Conservation (phyloP, 208 protist genomes). For the Naegleria gruberi region DNA sequence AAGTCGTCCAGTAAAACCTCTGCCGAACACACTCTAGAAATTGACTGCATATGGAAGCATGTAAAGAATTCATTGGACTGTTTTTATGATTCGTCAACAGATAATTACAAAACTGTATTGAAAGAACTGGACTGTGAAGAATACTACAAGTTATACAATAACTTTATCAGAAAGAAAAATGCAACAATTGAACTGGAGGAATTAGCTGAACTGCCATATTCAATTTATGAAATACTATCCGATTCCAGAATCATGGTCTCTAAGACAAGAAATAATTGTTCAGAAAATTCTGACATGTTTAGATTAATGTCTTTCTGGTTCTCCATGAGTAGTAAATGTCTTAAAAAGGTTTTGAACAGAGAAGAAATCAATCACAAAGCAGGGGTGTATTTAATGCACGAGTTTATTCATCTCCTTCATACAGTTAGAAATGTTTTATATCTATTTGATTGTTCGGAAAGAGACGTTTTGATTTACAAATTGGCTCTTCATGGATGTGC, state of each 20-base stretch:
- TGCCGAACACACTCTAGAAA: background rate
- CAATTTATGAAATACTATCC: too few relatives aligned
- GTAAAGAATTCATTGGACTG: background rate
- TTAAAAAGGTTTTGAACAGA: background rate
- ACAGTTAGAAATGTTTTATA: background rate
- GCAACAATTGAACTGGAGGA: too few relatives aligned
- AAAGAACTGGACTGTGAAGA: too few relatives aligned
- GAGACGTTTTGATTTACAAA: background rate
- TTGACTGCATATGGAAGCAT: background rate
- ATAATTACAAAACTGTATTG: too few relatives aligned
- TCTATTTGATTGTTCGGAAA: background rate
- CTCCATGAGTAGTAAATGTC: background rate
- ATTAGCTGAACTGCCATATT: too few relatives aligned
- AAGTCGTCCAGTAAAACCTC: background rate
- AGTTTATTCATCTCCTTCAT: background rate
- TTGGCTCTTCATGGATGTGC: background rate
- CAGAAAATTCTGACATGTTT: too few relatives aligned
- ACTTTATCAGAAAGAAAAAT: too few relatives aligned
- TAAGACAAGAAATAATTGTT: too few relatives aligned
- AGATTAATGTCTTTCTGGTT: too few relatives aligned
- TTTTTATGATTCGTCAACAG: too few relatives aligned
- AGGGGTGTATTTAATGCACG: background rate
- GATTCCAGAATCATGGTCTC: too few relatives aligned
- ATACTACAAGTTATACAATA: too few relatives aligned
- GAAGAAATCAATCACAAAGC: background rate